Base-by-base conservation (phyloP, 768 basidiomycete species). In the Mycena indigotica region DNA sequence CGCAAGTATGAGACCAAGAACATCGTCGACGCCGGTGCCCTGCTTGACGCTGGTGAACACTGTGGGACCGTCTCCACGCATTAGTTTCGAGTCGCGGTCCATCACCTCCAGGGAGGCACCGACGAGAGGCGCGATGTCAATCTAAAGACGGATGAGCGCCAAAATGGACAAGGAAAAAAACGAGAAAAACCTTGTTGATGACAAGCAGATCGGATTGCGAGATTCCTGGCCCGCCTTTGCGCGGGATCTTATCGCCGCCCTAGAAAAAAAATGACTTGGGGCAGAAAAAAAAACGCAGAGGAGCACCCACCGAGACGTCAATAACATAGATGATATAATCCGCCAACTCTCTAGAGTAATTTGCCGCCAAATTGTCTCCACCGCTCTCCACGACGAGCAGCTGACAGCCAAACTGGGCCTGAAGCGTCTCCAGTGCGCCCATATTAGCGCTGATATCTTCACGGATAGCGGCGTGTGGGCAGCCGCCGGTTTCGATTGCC, bases 401-500 rank as follows among this genome's bases (percentile, higher is more conserved):
- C 68, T 99, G 93, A 63, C 93, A 95, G 23, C 77, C 84, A 70
- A 86, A 99, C 69, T 93, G 89, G 15, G 89, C 91, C 70, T 98
- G 96, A 16, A 99, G 81, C 10, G 90, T 91, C 70, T 99, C 96
- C 48, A 99, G 80, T 4, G 96, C 96, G 49, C 93, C 92, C 82
- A 98, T 85, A 71, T 99, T 99, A 46, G 96, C 96, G 45, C 89
- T 93, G 69, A 99, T 97, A 68, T 99, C 96, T 73, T 99, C 96
- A 57, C 96, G 85, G 64, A 99, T 99, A 5, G 96, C 96, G 1
- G 96, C 96, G 71, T 99, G 96, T 2, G 96, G 96, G 71, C 96
- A 99, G 1, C 97, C 96, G 17, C 94, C 95, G 0, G 96, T 99
- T 75, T 99, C 97, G 60, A 99, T 98, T 1, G 96, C 95, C 19